These are phyloP conservation scores for Umbelopsis isabellina DNA, from an alignment of 192 early-diverging fungal genomes.

Conservation along the genomic window DNA sequence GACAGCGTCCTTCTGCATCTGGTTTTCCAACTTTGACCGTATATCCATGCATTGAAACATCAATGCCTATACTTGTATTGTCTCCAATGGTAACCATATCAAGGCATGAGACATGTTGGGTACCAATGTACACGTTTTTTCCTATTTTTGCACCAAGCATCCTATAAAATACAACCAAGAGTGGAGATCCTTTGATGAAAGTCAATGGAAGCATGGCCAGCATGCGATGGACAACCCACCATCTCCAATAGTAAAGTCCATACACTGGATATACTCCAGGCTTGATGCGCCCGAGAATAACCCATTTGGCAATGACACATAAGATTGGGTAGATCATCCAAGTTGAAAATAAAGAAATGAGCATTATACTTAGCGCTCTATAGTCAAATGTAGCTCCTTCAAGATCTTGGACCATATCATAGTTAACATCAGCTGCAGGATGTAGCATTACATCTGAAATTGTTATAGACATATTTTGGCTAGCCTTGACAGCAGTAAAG, in stretches of 20 bases:
- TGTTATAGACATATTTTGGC: background rate
- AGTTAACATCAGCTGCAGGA: background rate
- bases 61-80: slow-evolving; percentile 6
- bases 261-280: slow-evolving; percentile 9
- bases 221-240: slow-evolving; percentile 14
- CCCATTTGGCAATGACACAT: background rate
- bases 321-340: background rate
- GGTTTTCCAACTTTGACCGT: slow-evolving; percentile 7
- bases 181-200: slow-evolving; percentile 1
- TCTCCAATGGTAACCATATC: slow-evolving; percentile 14
- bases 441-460: background rate
- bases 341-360: background rate
- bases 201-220: background rate
- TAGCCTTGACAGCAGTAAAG: background rate
- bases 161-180: background rate
- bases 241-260: slow-evolving; percentile 18
- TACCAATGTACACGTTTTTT: slow-evolving; percentile 12
- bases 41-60: background rate
- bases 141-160: slow-evolving; percentile 1
- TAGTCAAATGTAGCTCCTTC: slow-evolving; percentile 1
- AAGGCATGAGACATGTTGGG: slow-evolving; percentile 3
- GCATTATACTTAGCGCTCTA: background rate
- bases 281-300: background rate
- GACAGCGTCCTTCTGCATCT: background rate
- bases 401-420: slow-evolving; percentile 3